Conservation (phyloP, 192 early-diverging fungal species). For the Geranomyces variabilis region DNA sequence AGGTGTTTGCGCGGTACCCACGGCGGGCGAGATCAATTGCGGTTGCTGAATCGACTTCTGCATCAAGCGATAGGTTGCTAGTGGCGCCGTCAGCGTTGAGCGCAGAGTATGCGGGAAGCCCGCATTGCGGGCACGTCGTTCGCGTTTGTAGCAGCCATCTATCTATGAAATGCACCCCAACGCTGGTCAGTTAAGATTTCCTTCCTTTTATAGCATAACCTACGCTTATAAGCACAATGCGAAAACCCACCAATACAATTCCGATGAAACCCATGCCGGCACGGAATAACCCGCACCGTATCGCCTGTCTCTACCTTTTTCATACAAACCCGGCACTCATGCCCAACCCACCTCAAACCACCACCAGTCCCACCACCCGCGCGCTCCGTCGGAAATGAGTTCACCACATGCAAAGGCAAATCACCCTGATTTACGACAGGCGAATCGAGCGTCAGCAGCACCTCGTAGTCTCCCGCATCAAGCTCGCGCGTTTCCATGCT, state of each 20-base stretch:
- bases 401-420: slow-evolving; percentile 50
- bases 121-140: slow-evolving; percentile 45
- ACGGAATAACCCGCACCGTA: slow-evolving; percentile 42
- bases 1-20: background rate
- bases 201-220: too few species aligned
- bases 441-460: slow-evolving; percentile 31
- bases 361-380: slow-evolving; percentile 1
- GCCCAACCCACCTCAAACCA: slow-evolving; percentile 15
- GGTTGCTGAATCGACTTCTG: background rate
- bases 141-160: slow-evolving; percentile 45
- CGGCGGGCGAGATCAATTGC: background rate
- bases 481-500: slow-evolving; percentile 40
- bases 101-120: slow-evolving; percentile 33
- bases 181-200: too few species aligned
- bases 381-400: slow-evolving; percentile 34
- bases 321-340: slow-evolving; percentile 35
- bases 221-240: too few species aligned
- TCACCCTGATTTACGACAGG: slow-evolving; percentile 32
- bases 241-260: slow-evolving; percentile 38
- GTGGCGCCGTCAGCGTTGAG: slow-evolving; percentile 4
- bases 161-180: slow-evolving; percentile 20
- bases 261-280: slow-evolving; percentile 47
- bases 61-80: background rate
- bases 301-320: slow-evolving; percentile 24
- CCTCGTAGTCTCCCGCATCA: slow-evolving; percentile 37